Evolutionary conservation across 495 filamentous ascomycete genomes (phyloP), one percentile per base, ranked within the genome.

Genomic region (Penicillium coprophilum): DNA sequence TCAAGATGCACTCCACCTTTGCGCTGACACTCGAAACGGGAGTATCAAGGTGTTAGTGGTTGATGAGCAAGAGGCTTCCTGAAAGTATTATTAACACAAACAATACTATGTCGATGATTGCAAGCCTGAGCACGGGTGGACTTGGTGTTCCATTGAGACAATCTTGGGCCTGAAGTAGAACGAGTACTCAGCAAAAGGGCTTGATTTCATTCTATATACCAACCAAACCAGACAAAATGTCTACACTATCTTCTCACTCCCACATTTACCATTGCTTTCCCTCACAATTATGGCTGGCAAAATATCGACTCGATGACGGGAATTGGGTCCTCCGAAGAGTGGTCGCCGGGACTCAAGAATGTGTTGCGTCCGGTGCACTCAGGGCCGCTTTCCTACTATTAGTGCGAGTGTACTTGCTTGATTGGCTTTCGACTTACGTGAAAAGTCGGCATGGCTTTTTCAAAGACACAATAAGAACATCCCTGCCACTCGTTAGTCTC

Each of bases 41-140:
- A 81, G 77, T 58, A 83, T 86, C 52, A 86, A 86, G 65, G 75
- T 86, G 0, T 76, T 83, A 50, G 77, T 87, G 34, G 75, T 83
- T 11, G 83, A 86, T 60, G 77, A 82, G 27, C 53, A 68, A 24
- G 75, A 80, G 8, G 65, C 59, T 9, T 68, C 63, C 13, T 23
- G 68, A 48, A 67, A 61, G 48, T n/a, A n/a, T n/a, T n/a, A n/a
- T n/a, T n/a, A n/a, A n/a, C n/a, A n/a, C n/a, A n/a, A n/a, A n/a
- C n/a, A n/a, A n/a, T n/a, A n/a, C n/a, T n/a, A 6, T 36, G 15
- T 36, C 13, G 13, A 36, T 36, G 6, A 13, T 36, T n/a, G 6
- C 5, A 13, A 36, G 2, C 13, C 5, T n/a, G 13, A 36, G 32
- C 6, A 6, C 32, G 2, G 13, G 13, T 36, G 12, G 12, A 15